Evolutionary conservation across 2,329 filamentous ascomycete genomes (phyloP).

Genomic region (Penicillium capsulatum): DNA sequence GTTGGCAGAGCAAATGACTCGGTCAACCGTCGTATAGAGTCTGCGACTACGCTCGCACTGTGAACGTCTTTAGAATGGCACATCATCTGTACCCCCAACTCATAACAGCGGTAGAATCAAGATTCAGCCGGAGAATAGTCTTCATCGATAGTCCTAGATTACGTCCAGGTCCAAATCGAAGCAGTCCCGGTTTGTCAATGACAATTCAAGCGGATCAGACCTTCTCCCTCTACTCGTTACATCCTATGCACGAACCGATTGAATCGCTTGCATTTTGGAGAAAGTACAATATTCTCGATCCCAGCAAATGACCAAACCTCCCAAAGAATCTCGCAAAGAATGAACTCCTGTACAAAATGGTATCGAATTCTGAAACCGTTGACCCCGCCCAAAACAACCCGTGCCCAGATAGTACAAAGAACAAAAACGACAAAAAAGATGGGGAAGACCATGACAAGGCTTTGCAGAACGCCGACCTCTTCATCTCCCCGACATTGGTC

Average conservation of each 20-base stretch:
- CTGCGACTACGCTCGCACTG: too few species aligned
- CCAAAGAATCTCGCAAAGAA: constrained; percentile 14
- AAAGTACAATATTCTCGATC: constrained; percentile 16
- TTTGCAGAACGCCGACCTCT: constrained; percentile 23
- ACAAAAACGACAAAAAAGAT: constrained; percentile 18
- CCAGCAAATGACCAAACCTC: constrained; percentile 7
- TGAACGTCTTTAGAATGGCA: too few species aligned
- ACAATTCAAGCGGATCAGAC: too few species aligned
- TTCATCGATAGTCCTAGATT: too few species aligned
- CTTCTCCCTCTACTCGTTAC: not conserved
- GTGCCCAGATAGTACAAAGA: constrained; percentile 25
- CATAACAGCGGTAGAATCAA: too few species aligned
- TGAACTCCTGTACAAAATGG: constrained; percentile 35
- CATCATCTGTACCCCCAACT: too few species aligned
- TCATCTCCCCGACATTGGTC: constrained; percentile 20
- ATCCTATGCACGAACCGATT: not conserved
- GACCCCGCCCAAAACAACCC: constrained; percentile 16
- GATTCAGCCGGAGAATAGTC: too few species aligned
- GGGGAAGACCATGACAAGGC: constrained; percentile 11
- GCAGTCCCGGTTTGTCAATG: too few species aligned
- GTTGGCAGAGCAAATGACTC: too few species aligned
- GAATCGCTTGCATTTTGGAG: constrained; percentile 14
- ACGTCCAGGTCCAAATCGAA: too few species aligned
- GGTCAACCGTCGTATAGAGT: too few species aligned
- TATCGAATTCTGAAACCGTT: constrained; percentile 31